A percentile compares a stretch with the other conserved stretches of the same genome.
Conservation (phyloP, 306 rosid genomes). For the peach (Prunus persica) region DNA sequence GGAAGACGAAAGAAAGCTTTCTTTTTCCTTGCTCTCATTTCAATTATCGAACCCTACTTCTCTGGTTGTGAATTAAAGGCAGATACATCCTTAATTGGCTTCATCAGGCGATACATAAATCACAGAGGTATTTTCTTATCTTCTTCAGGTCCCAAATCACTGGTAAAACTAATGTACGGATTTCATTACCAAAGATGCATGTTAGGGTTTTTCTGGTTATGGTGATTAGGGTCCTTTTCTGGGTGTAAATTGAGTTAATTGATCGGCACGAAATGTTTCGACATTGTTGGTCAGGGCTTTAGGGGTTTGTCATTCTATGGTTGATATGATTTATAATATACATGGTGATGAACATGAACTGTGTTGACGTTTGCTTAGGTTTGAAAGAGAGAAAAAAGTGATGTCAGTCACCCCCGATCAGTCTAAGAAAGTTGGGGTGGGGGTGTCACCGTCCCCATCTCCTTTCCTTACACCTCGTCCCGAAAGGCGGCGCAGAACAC, state of each 20-base stretch:
- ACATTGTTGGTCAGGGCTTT: background rate
- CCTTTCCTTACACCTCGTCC: constrained; percentile 95
- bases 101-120: background rate
- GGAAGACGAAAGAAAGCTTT: background rate
- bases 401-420: constrained; percentile 79
- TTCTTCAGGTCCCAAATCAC: background rate
- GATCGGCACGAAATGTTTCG: background rate
- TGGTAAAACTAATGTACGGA: background rate
- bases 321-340: background rate
- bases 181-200: background rate
- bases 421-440: constrained; percentile 66
- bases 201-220: background rate
- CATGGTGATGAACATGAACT: background rate
- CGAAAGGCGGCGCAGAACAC: constrained; percentile 64
- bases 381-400: constrained; percentile 16
- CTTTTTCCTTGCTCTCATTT: background rate
- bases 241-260: background rate
- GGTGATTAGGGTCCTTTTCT: background rate
- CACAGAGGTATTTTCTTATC: background rate
- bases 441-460: constrained; percentile 62
- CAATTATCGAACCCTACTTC: background rate
- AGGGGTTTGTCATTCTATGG: background rate
- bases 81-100: background rate
- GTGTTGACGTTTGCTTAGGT: constrained; percentile 7
- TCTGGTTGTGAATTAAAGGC: background rate